phyloP scores from a whole-genome alignment of 164 flowering plant species.

The Piper betle region DNA sequence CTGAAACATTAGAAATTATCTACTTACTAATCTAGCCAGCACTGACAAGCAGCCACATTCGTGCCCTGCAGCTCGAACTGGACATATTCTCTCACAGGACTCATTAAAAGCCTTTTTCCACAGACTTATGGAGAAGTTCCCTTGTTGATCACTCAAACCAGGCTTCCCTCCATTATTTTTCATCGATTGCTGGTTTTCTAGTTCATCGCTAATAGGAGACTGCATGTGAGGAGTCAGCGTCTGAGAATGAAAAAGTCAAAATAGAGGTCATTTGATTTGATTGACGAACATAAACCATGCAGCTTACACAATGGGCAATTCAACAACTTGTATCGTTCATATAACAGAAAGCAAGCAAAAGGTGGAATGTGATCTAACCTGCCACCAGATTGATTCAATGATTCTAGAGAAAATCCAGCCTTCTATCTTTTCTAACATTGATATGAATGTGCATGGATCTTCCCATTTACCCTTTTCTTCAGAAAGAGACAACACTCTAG shows the following conservation, averaged over 20 bases:
- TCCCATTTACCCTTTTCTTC: slow-evolving; percentile 38
- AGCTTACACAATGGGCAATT: too few species aligned
- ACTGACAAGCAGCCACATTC: slow-evolving; percentile 86
- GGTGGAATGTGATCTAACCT: slow-evolving; percentile 35
- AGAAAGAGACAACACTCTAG: slow-evolving; percentile 8
- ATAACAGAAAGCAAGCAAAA: slow-evolving; percentile 1
- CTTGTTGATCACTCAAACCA: slow-evolving; percentile 44
- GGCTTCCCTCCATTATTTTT: slow-evolving; percentile 26
- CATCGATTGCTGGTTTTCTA: slow-evolving; percentile 24
- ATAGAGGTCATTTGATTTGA: neutral
- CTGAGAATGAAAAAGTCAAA: slow-evolving; percentile 27
- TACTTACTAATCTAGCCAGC: slow-evolving; percentile 53
- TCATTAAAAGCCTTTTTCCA: slow-evolving; percentile 91
- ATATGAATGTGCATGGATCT: slow-evolving; percentile 40
- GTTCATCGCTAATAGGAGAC: slow-evolving; percentile 29
- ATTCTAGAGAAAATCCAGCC: slow-evolving; percentile 86
- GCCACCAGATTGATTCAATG: slow-evolving; percentile 95
- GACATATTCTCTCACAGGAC: slow-evolving; percentile 87
- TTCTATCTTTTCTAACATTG: slow-evolving; percentile 68
- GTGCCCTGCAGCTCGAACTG: slow-evolving; percentile 77
- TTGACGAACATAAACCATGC: too few species aligned
- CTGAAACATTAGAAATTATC: neutral
- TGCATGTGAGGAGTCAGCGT: slow-evolving; percentile 88
- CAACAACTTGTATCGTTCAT: neutral
- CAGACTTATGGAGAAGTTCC: slow-evolving; percentile 48